Conservation (phyloP, 2,329 filamentous ascomycete genomes). For the Fusarium buharicum region DNA sequence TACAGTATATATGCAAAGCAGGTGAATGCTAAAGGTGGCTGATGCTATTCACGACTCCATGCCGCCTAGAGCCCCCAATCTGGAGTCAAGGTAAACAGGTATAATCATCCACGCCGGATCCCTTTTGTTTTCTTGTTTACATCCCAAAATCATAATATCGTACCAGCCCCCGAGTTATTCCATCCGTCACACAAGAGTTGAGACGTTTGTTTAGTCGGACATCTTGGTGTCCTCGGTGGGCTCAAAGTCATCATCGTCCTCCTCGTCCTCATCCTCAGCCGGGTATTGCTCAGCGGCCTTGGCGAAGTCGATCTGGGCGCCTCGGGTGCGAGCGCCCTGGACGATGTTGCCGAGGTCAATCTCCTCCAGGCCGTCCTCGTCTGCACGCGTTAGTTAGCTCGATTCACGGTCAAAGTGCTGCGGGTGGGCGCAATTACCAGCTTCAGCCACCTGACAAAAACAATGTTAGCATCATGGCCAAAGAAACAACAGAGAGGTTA, state of each 20-base stretch:
- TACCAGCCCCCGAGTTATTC: constrained; percentile 18
- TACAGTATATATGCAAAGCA: constrained; percentile 39
- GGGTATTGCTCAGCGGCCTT: constrained; percentile 85
- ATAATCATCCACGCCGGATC: constrained; percentile 33
- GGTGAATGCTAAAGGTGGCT: constrained; percentile 25
- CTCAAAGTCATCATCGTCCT: constrained; percentile 78
- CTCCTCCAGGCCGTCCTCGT: constrained; percentile 87
- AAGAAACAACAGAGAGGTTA: background rate
- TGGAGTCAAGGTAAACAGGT: constrained; percentile 26
- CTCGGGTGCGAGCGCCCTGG: constrained; percentile 82
- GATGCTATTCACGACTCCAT: constrained; percentile 36
- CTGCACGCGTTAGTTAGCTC: constrained; percentile 59
- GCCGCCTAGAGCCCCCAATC: constrained; percentile 35
- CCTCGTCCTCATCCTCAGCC: constrained; percentile 80
- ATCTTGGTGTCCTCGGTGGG: constrained; percentile 76
- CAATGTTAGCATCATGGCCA: constrained; percentile 40
- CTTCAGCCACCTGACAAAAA: constrained; percentile 43
- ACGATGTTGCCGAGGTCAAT: constrained; percentile 94
- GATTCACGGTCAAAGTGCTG: constrained; percentile 19
- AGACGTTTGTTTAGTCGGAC: constrained; percentile 52
- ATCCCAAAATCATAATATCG: constrained; percentile 40
- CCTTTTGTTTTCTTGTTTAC: constrained; percentile 30
- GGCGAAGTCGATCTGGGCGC: constrained; percentile 91
- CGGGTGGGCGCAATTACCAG: constrained; percentile 42
- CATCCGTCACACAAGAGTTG: constrained; percentile 3